These are phyloP conservation scores for Tritrichomonas foetus DNA, from an alignment of 208 protist species.

Conservation along the genomic window DNA sequence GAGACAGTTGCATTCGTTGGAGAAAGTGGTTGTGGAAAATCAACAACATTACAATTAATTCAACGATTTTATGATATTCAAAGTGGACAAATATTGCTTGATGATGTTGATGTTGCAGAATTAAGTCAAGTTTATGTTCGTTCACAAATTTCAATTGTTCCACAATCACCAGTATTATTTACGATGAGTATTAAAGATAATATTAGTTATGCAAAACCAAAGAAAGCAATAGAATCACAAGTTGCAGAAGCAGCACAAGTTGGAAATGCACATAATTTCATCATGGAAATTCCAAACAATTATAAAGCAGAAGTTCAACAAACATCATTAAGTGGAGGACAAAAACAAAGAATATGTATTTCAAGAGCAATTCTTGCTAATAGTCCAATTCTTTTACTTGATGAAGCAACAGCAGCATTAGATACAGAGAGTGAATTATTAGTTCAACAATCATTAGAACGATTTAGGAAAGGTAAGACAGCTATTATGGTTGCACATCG, in stretches of 20 bases:
- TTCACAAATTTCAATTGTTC: background rate
- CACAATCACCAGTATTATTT: background rate
- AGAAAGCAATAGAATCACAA: background rate
- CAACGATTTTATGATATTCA: no score
- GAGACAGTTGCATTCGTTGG: conserved; percentile 21
- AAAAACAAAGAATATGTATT: conserved; percentile 41
- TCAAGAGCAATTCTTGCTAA: background rate
- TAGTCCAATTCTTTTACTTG: background rate
- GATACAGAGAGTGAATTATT: background rate
- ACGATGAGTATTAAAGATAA: background rate
- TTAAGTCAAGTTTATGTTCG: background rate
- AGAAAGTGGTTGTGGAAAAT: conserved; percentile 24
- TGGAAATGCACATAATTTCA: no score
- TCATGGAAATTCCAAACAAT: no score
- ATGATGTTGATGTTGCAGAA: background rate
- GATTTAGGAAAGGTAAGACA: background rate
- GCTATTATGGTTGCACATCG: conserved; percentile 22
- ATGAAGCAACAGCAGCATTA: conserved; percentile 28
- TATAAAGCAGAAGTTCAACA: conserved; percentile 43
- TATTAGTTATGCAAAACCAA: background rate
- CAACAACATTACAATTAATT: no score
- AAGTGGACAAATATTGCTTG: background rate
- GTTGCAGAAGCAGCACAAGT: background rate
- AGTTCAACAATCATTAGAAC: background rate
- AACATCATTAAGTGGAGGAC: background rate